Base-by-base conservation (phyloP, 805 yeast genomes). In the Candida odintsovae region DNA sequence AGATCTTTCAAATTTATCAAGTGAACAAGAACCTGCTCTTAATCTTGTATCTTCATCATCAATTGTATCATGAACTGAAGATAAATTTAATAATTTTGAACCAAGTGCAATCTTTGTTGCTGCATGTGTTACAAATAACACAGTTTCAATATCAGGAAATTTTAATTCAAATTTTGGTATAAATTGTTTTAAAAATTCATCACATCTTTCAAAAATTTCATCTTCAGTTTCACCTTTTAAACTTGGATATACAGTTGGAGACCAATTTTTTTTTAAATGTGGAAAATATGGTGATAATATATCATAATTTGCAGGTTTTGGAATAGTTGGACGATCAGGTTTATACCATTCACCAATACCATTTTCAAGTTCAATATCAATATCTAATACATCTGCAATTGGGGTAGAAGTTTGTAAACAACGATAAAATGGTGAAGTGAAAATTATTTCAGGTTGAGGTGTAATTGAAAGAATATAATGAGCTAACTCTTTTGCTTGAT, bases 291-390 rank as follows among this genome's bases (percentile, higher is more conserved):
- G 58, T 36, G 69, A 63, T 54, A 89, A 69, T 2, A 65, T 56
- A 15, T 70, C 73, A 42, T 67, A 65, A 19, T 72, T 63, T 0
- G 85, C 89, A 1, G 97, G 90, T 22, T 65, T 68, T 3, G 97
- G 95, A 50, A 86, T 78, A 13, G 78, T 69, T 1, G 71, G 71
- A 56, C 96, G 71, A 39, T 77, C 78, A n/a, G 78, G 80, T 56
- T 78, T 78, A 59, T 86, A 92, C 95, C 96, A 90, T 66, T 94
- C 97, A 20, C 97, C 95, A 22, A 92, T 72, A 1, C 97, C 98
- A 44, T 82, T 68, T 56, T 94, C 99, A 5, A 86, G 65, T 42
- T 68, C 72, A 11, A 90, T 76, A 12, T 80, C 78, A 31, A 86
- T 55, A 6, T 73, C 80, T 15, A 89, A 65, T 23, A 62, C 61